Conservation (phyloP, 164 flowering plant genomes). For the Macadamia tetraphylla region DNA sequence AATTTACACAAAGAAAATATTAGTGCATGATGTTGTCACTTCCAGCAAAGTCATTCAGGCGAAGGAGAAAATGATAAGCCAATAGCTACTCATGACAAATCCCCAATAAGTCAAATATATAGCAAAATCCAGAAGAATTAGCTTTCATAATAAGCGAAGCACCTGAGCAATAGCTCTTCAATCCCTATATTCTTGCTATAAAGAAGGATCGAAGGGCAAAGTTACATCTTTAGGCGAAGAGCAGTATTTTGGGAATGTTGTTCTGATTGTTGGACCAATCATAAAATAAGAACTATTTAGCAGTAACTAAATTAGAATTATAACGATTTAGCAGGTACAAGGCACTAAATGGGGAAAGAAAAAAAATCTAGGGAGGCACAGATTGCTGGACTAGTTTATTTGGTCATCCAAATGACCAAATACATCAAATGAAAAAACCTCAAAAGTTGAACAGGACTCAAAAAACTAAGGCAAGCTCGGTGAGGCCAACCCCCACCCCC, state of each 20-base stretch:
- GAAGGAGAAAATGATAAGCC: too few species aligned
- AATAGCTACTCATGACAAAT: background rate
- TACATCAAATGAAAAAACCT: background rate
- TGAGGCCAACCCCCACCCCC: background rate
- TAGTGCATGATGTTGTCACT: background rate
- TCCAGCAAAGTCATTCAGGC: background rate
- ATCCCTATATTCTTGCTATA: too few species aligned
- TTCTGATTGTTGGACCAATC: background rate
- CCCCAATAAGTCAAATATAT: background rate
- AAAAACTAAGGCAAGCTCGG: background rate
- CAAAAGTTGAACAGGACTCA: background rate
- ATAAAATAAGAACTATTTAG: background rate
- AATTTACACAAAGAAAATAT: slow-evolving; percentile 10
- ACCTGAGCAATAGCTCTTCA: too few species aligned
- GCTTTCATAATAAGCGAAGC: too few species aligned
- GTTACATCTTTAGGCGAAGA: too few species aligned
- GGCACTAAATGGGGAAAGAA: too few species aligned
- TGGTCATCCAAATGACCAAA: too few species aligned
- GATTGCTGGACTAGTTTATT: background rate
- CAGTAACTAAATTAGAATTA: background rate
- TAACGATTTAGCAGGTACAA: background rate
- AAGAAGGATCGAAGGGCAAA: too few species aligned
- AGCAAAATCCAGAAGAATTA: background rate
- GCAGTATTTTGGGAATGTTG: background rate
- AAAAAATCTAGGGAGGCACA: background rate